These are phyloP conservation scores for Fusarium sp. DNA, from an alignment of 2,329 filamentous ascomycete species.

Conservation along the genomic window DNA sequence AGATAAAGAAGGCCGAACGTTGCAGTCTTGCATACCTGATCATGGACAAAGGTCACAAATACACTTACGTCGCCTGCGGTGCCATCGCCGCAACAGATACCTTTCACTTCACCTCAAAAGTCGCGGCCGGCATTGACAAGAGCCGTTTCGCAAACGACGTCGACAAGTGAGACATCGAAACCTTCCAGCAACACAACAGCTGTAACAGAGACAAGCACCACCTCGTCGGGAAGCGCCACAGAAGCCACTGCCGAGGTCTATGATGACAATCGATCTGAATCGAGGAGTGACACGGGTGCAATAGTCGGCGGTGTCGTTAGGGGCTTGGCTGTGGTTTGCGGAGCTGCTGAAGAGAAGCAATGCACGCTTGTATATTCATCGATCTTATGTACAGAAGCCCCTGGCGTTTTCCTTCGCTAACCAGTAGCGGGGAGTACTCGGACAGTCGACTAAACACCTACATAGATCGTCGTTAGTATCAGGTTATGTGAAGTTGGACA, in stretches of 20 bases:
- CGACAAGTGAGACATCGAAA: background rate
- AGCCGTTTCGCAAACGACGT: conserved; percentile 2
- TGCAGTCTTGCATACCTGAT: conserved; percentile 48
- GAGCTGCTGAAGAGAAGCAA: background rate
- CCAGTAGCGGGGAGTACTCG: background rate
- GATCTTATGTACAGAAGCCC: background rate
- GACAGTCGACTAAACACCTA: background rate
- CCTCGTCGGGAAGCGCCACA: background rate
- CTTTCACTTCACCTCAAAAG: conserved; percentile 30
- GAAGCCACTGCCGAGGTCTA: background rate
- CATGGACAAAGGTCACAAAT: conserved; percentile 44
- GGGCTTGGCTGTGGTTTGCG: conserved; percentile 44
- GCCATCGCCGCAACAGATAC: conserved; percentile 37
- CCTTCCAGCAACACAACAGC: background rate
- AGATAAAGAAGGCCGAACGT: conserved; percentile 16
- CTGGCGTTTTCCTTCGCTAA: conserved; percentile 12
- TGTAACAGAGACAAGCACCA: background rate
- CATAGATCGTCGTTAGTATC: fast-evolving
- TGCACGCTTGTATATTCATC: background rate
- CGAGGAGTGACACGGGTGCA: conserved; percentile 39
- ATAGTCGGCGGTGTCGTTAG: conserved; percentile 49
- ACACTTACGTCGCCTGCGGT: conserved; percentile 49
- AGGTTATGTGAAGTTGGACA: fast-evolving
- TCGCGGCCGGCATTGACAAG: background rate
- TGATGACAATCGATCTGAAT: background rate